A percentile compares a stretch with the other conserved stretches of the same genome.
phyloP scores from a whole-genome alignment of 495 filamentous ascomycete species.

The Penicillium waksmanii region DNA sequence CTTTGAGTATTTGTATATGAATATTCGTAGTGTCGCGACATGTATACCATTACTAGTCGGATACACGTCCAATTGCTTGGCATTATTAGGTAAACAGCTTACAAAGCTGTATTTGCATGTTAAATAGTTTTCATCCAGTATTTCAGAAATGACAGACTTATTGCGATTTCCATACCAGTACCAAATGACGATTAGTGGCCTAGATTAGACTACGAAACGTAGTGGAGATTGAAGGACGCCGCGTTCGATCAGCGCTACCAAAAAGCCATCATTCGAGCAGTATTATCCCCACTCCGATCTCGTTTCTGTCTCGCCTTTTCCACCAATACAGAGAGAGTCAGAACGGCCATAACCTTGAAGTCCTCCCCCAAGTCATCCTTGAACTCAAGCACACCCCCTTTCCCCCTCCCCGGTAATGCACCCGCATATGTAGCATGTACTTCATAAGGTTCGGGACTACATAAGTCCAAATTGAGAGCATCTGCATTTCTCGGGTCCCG shows the following conservation, averaged over 20 bases:
- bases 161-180: too few species aligned
- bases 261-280: conserved; percentile 1
- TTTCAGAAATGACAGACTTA: too few species aligned
- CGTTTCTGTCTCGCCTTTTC: conserved; percentile 1
- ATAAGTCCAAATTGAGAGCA: background rate
- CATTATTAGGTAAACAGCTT: too few species aligned
- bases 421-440: conserved; percentile 1
- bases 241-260: background rate
- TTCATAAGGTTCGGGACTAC: background rate
- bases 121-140: too few species aligned
- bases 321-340: conserved; percentile 1
- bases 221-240: too few species aligned
- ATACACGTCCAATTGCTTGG: too few species aligned
- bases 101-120: too few species aligned
- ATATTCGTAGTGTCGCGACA: too few species aligned
- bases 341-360: background rate
- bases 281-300: conserved; percentile 2
- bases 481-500: background rate
- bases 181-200: too few species aligned
- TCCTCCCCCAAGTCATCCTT: background rate
- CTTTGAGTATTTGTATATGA: too few species aligned
- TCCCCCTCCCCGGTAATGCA: background rate
- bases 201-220: too few species aligned
- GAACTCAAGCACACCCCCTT: background rate
- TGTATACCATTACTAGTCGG: too few species aligned